Evolutionary conservation across 2,329 filamentous ascomycete genomes (phyloP).

Genomic region (Alternaria postmessia): DNA sequence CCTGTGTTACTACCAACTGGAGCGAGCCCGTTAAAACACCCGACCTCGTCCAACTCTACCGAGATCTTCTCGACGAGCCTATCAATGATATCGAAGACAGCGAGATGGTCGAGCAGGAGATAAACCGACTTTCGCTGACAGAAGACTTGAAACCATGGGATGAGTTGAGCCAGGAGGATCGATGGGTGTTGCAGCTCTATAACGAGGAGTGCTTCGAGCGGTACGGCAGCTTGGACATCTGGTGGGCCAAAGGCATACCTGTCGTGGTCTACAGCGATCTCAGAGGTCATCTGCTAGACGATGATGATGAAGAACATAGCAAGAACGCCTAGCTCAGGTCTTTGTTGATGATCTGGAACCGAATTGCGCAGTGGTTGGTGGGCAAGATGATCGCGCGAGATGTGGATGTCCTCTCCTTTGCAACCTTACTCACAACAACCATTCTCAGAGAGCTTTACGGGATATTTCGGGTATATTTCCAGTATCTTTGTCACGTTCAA

Average conservation of each 20-base stretch:
- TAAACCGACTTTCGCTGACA: neutral
- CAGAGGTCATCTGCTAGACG: constrained; percentile 21
- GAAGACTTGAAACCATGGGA: neutral
- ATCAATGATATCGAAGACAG: neutral
- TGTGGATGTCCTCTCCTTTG: no score
- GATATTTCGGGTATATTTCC: no score
- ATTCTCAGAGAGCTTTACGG: no score
- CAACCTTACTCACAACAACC: no score
- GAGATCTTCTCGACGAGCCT: neutral
- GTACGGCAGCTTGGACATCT: constrained; percentile 39
- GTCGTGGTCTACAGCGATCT: constrained; percentile 38
- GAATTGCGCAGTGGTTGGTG: no score
- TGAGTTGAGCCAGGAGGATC: constrained; percentile 25
- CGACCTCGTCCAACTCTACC: neutral
- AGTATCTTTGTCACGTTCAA: no score
- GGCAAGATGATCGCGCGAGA: no score
- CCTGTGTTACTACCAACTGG: no score
- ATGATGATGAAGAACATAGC: neutral
- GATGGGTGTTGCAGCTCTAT: constrained; percentile 41
- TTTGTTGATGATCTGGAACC: no score
- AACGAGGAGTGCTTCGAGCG: constrained; percentile 39
- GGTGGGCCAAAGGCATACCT: constrained; percentile 34
- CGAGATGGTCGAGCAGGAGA: neutral
- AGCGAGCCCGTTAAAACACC: no score
- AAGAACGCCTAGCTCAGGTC: no score